Percentiles rank a stretch among this genome's conserved stretches.
These are phyloP conservation scores for Chaetomiaceae sp. DNA, from an alignment of 2,329 filamentous ascomycete species.

Conservation along the genomic window DNA sequence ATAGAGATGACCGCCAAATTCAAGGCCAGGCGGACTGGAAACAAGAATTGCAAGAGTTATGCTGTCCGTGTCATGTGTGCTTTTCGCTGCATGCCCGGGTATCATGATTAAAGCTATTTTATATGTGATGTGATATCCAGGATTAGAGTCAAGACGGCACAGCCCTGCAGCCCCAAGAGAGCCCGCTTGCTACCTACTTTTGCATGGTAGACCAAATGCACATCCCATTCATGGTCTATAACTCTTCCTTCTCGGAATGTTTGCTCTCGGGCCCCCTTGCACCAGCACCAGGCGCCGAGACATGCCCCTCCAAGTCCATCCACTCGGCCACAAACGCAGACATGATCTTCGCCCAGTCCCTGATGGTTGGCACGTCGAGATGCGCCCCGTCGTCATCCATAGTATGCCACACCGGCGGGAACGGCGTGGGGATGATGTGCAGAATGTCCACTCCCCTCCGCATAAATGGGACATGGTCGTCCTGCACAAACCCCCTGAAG, in stretches of 20 bases:
- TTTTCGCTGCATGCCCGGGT: too few relatives aligned
- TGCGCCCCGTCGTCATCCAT: conserved; percentile 79
- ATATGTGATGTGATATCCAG: conserved; percentile 11
- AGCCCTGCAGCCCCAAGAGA: too few relatives aligned
- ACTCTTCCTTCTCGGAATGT: conserved; percentile 20
- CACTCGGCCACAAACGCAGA: conserved; percentile 85
- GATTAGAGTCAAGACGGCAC: conserved; percentile 10
- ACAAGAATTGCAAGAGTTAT: too few relatives aligned
- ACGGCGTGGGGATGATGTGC: conserved; percentile 81
- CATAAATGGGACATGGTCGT: conserved; percentile 93
- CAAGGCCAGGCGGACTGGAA: too few relatives aligned
- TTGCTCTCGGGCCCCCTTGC: neutral
- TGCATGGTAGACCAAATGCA: neutral
- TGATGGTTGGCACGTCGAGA: conserved; percentile 71
- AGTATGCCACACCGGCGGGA: conserved; percentile 82
- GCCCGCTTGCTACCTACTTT: too few relatives aligned
- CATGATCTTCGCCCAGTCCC: conserved; percentile 83
- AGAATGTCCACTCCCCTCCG: conserved; percentile 78
- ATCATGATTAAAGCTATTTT: too few relatives aligned
- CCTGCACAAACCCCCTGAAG: conserved; percentile 60
- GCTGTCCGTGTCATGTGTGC: too few relatives aligned
- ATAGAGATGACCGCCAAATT: neutral
- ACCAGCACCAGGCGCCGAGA: neutral
- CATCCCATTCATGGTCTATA: conserved; percentile 7
- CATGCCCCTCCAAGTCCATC: conserved; percentile 63